phyloP scores from a whole-genome alignment of 2,329 filamentous ascomycete species.

The Fusarium nygamai region DNA sequence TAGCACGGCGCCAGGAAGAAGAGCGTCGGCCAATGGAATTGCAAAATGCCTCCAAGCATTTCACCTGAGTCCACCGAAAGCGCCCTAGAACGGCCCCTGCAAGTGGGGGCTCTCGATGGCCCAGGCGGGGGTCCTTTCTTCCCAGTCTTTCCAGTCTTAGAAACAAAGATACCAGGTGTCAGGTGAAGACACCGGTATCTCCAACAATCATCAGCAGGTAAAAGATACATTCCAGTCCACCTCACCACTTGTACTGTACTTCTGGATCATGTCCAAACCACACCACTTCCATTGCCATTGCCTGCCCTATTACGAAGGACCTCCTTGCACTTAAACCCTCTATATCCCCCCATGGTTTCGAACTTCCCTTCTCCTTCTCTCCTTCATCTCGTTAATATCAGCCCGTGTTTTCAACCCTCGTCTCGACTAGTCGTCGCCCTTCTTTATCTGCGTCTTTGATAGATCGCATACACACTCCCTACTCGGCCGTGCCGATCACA shows the following conservation, averaged over 20 bases:
- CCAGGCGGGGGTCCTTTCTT: neutral
- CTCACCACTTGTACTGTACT: slow-evolving; percentile 15
- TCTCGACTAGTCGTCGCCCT: slow-evolving; percentile 39
- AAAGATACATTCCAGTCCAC: slow-evolving; percentile 7
- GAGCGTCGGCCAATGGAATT: slow-evolving; percentile 8
- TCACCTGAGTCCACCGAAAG: slow-evolving; percentile 21
- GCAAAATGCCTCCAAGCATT: slow-evolving; percentile 11
- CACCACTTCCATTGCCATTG: slow-evolving; percentile 4
- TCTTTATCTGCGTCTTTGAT: slow-evolving; percentile 60
- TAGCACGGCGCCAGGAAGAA: slow-evolving; percentile 19
- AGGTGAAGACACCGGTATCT: slow-evolving; percentile 12
- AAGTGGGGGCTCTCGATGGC: slow-evolving; percentile 27
- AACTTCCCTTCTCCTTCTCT: slow-evolving; percentile 25
- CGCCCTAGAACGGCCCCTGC: slow-evolving; percentile 32
- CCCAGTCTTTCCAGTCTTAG: neutral
- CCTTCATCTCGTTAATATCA: slow-evolving; percentile 38
- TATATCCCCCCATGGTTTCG: slow-evolving; percentile 29
- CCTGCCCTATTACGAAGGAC: slow-evolving; percentile 11
- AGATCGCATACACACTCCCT: slow-evolving; percentile 53
- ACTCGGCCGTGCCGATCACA: slow-evolving; percentile 50
- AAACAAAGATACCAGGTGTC: slow-evolving; percentile 24
- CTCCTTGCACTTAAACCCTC: slow-evolving; percentile 39
- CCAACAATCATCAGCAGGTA: neutral
- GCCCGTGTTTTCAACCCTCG: slow-evolving; percentile 39
- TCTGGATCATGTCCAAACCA: neutral